Conservation (phyloP, 2,329 filamentous ascomycete genomes). For the Xylaria sp. region DNA sequence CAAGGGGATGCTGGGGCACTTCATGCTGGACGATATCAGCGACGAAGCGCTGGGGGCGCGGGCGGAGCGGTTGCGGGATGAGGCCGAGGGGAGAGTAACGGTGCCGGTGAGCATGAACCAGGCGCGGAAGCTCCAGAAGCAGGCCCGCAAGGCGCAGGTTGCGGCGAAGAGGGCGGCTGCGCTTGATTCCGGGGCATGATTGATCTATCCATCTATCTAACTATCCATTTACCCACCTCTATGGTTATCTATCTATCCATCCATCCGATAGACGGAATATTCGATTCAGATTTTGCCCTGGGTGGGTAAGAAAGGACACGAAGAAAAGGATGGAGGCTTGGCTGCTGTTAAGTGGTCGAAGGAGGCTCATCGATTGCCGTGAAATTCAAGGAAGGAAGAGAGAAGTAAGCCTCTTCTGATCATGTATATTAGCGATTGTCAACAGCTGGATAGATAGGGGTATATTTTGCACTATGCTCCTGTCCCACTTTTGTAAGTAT, state of each 20-base stretch:
- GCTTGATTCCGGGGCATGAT: slow-evolving; percentile 9
- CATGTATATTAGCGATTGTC: slow-evolving; percentile 14
- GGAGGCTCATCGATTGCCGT: neutral
- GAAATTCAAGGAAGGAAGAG: slow-evolving; percentile 13
- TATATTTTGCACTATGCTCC: slow-evolving; percentile 14
- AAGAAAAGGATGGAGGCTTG: neutral
- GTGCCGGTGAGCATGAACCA: slow-evolving; percentile 72
- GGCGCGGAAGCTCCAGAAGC: slow-evolving; percentile 74
- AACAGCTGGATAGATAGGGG: slow-evolving; percentile 19
- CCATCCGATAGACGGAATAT: neutral
- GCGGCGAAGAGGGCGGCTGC: slow-evolving; percentile 32
- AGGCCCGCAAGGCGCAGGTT: slow-evolving; percentile 56
- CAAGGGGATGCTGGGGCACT: slow-evolving; percentile 79
- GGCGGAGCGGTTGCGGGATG: slow-evolving; percentile 48
- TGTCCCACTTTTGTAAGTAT: slow-evolving; percentile 15
- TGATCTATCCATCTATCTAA: neutral
- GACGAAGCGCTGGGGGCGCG: slow-evolving; percentile 35
- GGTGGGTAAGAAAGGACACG: neutral
- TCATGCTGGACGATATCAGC: slow-evolving; percentile 79
- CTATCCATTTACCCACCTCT: no score
- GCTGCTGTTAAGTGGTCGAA: neutral
- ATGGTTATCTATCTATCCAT: neutral
- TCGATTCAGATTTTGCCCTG: neutral
- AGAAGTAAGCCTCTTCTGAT: neutral
- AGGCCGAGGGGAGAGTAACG: slow-evolving; percentile 57